Base-by-base conservation (phyloP, 129 eudicot species). In the Lactuca sativa region DNA sequence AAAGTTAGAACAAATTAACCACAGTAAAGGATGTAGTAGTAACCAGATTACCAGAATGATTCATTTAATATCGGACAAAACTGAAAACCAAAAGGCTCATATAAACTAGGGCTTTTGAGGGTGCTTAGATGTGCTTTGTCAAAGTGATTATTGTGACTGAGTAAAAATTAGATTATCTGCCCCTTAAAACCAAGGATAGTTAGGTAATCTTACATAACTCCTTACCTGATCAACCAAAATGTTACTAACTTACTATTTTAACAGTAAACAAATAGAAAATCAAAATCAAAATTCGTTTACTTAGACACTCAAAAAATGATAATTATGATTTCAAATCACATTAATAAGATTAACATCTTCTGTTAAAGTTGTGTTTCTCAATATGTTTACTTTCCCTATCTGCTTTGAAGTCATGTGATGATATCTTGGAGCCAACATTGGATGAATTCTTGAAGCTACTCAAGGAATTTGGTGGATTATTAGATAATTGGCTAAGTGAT, bases 361-460 rank as follows among this genome's bases (percentile, higher is more conserved):
- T 71, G 59, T 31, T 16, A n/a, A 33, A 57, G 11, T 16, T 51
- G 14, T 54, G 3, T 62, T 77, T 56, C 62, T 70, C 9, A 55
- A 17, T 44, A 9, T 44, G 43, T 63, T 57, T 47, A 56, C 52
- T 52, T 78, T 72, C 49, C 25, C 14, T 38, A 17, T 70, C 31
- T 75, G 64, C 18, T 72, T 72, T 86, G 62, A 71, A 92, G 98
- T 80, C 89, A n/a, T 89, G 80, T 61, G 97, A 87, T 62, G 79
- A 83, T 74, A 85, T 93, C 31, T 83, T 89, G 74, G 98, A 93
- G 89, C 98, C 98, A 36, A 77, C 86, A 44, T 77, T 93, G 80
- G 96, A 87, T 68, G 88, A 87, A 38, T 83, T 89, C 67, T 55
- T 89, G 48, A 71, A 76, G 33, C 86, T 83, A 56, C 62, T 93